Evolutionary conservation across 2,329 filamentous ascomycete genomes (phyloP).

Genomic region (Alternaria sp.): DNA sequence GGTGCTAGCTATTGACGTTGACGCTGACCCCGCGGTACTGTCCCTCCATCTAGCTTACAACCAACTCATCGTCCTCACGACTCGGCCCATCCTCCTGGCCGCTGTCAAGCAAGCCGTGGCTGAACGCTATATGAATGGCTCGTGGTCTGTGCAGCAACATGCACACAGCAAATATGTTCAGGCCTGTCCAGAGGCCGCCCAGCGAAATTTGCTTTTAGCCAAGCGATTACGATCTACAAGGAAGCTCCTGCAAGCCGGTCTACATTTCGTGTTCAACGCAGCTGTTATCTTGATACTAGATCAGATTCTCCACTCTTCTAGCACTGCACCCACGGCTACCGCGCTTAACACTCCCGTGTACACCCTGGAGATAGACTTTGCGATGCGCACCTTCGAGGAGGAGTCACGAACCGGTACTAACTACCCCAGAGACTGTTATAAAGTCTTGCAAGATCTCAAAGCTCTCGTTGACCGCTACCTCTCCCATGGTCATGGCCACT

Average conservation of each 20-base stretch:
- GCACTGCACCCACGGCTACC: neutral
- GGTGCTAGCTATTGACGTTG: constrained; percentile 13
- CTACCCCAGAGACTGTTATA: constrained; percentile 32
- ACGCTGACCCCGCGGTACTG: constrained; percentile 28
- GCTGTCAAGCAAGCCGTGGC: constrained; percentile 32
- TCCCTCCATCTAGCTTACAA: constrained; percentile 33
- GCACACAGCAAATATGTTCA: constrained; percentile 18
- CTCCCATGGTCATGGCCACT: constrained; percentile 1
- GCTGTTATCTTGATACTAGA: constrained; percentile 33
- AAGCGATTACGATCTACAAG: constrained; percentile 15
- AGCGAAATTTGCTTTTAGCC: constrained; percentile 27
- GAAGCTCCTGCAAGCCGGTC: constrained; percentile 27
- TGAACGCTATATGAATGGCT: constrained; percentile 19
- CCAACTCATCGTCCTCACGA: constrained; percentile 33
- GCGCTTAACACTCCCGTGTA: neutral
- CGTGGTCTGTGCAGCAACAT: constrained; percentile 16
- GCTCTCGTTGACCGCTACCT: constrained; percentile 28
- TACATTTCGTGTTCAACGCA: constrained; percentile 39
- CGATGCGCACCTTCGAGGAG: constrained; percentile 29
- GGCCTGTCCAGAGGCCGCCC: constrained; percentile 25
- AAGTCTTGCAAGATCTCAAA: constrained; percentile 31
- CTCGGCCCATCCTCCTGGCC: constrained; percentile 31
- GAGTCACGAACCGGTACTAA: constrained; percentile 32
- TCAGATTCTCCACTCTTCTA: constrained; percentile 18
- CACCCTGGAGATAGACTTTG: constrained; percentile 24